phyloP scores from a whole-genome alignment of 2,329 filamentous ascomycete species.

The Xylaria sp. region DNA sequence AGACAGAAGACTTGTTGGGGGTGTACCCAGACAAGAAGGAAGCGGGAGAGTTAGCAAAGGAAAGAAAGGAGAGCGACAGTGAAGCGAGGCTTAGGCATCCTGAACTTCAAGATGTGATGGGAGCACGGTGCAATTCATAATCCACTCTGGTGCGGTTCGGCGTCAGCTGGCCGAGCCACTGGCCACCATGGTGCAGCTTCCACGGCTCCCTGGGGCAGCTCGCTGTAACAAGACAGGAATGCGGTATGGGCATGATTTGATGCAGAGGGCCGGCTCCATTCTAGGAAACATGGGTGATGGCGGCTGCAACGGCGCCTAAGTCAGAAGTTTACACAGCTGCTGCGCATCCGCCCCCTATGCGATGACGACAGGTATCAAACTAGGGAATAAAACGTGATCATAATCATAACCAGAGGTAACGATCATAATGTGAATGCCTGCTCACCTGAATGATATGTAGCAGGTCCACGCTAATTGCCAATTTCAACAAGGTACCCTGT shows the following conservation, averaged over 20 bases:
- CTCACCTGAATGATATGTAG: conserved; percentile 41
- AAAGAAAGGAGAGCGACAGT: background rate
- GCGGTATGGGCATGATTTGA: conserved; percentile 33
- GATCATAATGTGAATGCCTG: conserved; percentile 34
- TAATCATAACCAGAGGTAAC: background rate
- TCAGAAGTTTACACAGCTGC: conserved; percentile 11
- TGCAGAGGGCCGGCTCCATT: conserved; percentile 5
- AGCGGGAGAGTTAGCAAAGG: background rate
- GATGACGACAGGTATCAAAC: conserved; percentile 39
- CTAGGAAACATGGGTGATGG: conserved; percentile 24
- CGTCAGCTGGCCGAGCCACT: conserved; percentile 29
- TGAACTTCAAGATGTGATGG: conserved; percentile 9
- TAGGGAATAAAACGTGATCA: background rate
- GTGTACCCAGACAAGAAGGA: conserved; percentile 8
- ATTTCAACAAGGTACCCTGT: background rate
- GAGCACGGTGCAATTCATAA: conserved; percentile 4
- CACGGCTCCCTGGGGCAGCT: background rate
- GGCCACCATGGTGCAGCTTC: conserved; percentile 19
- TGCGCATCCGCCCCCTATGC: conserved; percentile 37
- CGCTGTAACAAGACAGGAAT: conserved; percentile 24
- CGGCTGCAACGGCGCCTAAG: conserved; percentile 35
- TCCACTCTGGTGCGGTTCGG: conserved; percentile 16
- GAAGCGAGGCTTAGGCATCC: background rate
- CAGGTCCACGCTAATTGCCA: too few relatives aligned
- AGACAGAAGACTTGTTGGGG: background rate